These are phyloP conservation scores for Udeniomyces megalosporus DNA, from an alignment of 768 basidiomycete species.

Conservation along the genomic window DNA sequence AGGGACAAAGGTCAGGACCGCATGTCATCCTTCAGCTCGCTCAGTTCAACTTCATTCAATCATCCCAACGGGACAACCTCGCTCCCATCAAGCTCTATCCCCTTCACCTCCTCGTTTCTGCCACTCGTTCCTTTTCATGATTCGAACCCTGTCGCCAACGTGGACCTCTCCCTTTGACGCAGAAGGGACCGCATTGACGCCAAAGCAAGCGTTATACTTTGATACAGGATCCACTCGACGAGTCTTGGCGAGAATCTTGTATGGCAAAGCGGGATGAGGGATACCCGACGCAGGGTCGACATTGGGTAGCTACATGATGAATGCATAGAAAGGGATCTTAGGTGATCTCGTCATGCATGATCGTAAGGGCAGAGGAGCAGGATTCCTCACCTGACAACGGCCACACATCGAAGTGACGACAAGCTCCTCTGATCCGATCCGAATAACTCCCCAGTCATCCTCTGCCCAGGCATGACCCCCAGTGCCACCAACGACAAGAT, in stretches of 20 bases:
- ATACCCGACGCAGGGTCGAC: slow-evolving; percentile 7
- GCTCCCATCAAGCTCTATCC: no score
- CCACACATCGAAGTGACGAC: slow-evolving; percentile 1
- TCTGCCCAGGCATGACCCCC: slow-evolving; percentile 10
- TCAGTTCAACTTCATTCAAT: no score
- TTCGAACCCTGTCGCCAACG: no score
- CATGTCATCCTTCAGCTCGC: no score
- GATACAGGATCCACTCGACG: slow-evolving; percentile 8
- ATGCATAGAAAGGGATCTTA: not conserved
- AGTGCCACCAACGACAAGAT: slow-evolving; percentile 6
- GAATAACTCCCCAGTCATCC: slow-evolving; percentile 5
- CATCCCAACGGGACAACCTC: no score
- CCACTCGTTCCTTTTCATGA: no score
- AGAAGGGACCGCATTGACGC: no score
- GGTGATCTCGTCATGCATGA: not conserved
- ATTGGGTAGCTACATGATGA: slow-evolving; percentile 3
- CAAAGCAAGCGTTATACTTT: not conserved
- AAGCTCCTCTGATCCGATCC: slow-evolving; percentile 4
- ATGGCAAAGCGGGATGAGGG: slow-evolving; percentile 3
- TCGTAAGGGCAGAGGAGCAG: not conserved
- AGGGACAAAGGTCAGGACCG: no score
- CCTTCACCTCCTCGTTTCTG: no score
- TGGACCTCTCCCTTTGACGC: no score
- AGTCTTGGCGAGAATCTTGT: slow-evolving; percentile 5
- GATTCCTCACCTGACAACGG: slow-evolving; percentile 6